A percentile compares a stretch with the other conserved stretches of the same genome.
These are phyloP conservation scores for Omphalea diandra DNA, from an alignment of 441 rosid genomes.

Conservation along the genomic window DNA sequence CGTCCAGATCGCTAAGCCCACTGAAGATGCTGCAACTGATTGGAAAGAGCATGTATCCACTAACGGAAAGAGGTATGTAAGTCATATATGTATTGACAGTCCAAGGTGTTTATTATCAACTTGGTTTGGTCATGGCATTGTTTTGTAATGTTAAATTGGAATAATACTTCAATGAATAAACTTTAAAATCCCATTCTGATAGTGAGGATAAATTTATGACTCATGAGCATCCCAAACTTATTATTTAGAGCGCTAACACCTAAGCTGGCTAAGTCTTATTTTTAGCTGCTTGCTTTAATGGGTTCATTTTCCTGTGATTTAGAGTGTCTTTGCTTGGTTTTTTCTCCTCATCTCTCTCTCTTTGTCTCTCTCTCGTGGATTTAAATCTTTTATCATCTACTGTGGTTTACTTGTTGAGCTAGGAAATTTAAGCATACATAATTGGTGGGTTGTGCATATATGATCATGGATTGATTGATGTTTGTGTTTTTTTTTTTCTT, in stretches of 20 bases:
- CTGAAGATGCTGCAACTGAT: slow-evolving; percentile 43
- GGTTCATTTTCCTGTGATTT: not conserved
- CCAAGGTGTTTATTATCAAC: slow-evolving; percentile 13
- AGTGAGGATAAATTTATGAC: not conserved
- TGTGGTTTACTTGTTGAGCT: too few relatives aligned
- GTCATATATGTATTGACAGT: too few relatives aligned
- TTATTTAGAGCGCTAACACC: not conserved
- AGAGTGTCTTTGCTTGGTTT: not conserved
- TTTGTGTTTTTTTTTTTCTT: not conserved
- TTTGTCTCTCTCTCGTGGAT: not conserved
- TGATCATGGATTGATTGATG: too few relatives aligned
- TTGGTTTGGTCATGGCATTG: slow-evolving; percentile 11
- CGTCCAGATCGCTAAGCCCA: slow-evolving; percentile 38
- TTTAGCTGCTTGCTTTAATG: not conserved
- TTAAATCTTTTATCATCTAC: too few relatives aligned
- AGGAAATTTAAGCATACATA: too few relatives aligned
- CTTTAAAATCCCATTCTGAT: not conserved
- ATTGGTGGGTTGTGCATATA: too few relatives aligned
- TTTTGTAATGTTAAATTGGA: slow-evolving; percentile 5
- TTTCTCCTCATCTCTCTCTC: not conserved
- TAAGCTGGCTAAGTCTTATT: not conserved
- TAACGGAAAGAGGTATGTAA: slow-evolving; percentile 70
- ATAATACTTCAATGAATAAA: not conserved
- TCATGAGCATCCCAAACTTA: not conserved
- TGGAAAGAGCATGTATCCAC: slow-evolving; percentile 85